These are phyloP conservation scores for Aspergillus persii DNA, from an alignment of 2,329 filamentous ascomycete genomes.

Conservation along the genomic window DNA sequence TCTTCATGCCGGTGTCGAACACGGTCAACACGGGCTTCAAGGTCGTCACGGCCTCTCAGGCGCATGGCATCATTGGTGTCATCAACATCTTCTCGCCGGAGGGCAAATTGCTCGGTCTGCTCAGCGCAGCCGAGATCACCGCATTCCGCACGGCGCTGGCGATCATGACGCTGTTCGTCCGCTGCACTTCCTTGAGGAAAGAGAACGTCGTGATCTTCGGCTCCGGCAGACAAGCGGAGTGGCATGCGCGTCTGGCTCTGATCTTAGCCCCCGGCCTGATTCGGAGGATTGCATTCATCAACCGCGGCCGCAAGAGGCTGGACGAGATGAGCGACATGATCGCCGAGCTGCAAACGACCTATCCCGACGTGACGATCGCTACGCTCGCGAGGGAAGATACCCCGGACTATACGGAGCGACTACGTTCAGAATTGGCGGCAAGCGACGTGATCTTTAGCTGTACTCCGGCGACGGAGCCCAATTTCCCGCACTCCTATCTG, in stretches of 20 bases:
- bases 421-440: conserved; percentile 28
- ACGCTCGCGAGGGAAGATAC: conserved; percentile 62
- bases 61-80: conserved; percentile 57
- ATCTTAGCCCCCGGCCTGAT: conserved; percentile 47
- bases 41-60: conserved; percentile 58
- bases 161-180: conserved; percentile 63
- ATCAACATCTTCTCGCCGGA: conserved; percentile 66
- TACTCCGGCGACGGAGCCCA: conserved; percentile 45
- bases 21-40: conserved; percentile 67
- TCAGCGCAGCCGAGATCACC: conserved; percentile 72
- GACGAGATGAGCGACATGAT: conserved; percentile 36
- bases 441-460: conserved; percentile 51
- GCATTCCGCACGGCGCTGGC: conserved; percentile 77
- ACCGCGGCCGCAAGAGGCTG: conserved; percentile 63
- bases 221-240: conserved; percentile 50
- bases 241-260: conserved; percentile 49
- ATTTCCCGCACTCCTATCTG: conserved; percentile 43
- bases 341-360: conserved; percentile 32
- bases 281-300: conserved; percentile 73
- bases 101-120: conserved; percentile 63
- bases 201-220: conserved; percentile 48
- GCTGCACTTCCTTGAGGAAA: conserved; percentile 30
- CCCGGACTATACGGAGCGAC: conserved; percentile 41
- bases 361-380: conserved; percentile 34
- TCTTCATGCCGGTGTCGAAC: conserved; percentile 73